Evolutionary conservation across 176 grass and related monocot genomes (phyloP).

Genomic region (Typha latifolia): DNA sequence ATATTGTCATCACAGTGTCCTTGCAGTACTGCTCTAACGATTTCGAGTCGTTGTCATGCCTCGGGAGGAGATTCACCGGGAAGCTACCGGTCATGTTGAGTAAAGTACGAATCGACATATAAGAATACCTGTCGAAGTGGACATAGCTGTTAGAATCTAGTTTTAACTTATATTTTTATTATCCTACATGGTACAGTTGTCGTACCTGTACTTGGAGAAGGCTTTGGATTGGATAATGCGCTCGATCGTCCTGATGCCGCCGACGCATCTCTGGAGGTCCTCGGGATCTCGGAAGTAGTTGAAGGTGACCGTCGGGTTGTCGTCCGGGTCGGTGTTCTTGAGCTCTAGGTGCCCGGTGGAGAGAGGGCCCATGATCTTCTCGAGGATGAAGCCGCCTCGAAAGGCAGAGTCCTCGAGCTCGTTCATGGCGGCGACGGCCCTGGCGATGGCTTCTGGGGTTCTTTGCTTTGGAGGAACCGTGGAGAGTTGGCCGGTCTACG

Average conservation of each 20-base stretch:
- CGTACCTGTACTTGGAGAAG: conserved; percentile 62
- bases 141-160: too few relatives aligned
- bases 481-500: conserved; percentile 50
- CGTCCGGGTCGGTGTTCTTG: conserved; percentile 39
- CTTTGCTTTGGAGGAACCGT: conserved; percentile 61
- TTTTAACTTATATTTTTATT: too few relatives aligned
- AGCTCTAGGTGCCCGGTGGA: conserved; percentile 59
- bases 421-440: conserved; percentile 41
- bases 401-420: conserved; percentile 39
- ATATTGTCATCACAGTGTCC: conserved; percentile 85
- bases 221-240: conserved; percentile 42
- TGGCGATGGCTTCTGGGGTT: conserved; percentile 47
- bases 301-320: conserved; percentile 71
- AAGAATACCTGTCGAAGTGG: not conserved
- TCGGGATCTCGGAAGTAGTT: conserved; percentile 75
- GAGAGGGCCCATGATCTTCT: conserved; percentile 56
- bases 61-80: not conserved
- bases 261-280: conserved; percentile 52
- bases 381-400: conserved; percentile 62
- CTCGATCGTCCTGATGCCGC: conserved; percentile 51
- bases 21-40: conserved; percentile 25
- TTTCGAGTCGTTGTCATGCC: not conserved
- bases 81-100: not conserved
- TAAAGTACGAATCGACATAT: not conserved
- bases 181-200: not conserved